phyloP scores from a whole-genome alignment of 306 rosid species.

The Styphnolobium japonicum region DNA sequence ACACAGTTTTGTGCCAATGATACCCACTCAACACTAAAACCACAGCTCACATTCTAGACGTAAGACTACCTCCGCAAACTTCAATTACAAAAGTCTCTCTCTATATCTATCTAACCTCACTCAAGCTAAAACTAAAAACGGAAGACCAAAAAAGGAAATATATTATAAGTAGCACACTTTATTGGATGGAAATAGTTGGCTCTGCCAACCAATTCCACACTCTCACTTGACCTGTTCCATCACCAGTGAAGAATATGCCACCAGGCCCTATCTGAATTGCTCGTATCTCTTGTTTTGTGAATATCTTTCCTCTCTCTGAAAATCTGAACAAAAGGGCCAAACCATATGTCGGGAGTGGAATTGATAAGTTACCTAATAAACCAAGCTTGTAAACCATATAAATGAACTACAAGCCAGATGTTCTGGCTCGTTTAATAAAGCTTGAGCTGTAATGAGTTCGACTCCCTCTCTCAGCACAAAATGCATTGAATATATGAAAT shows the following conservation, averaged over 20 bases:
- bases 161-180: not conserved
- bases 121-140: too few species aligned
- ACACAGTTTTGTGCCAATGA: constrained; percentile 20
- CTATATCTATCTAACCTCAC: too few species aligned
- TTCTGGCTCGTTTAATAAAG: too few species aligned
- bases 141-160: too few species aligned
- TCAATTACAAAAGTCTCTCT: constrained; percentile 30
- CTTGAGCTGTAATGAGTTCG: too few species aligned
- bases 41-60: constrained; percentile 23
- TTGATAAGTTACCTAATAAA: not conserved
- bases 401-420: not conserved
- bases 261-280: constrained; percentile 82
- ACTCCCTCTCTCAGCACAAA: too few species aligned
- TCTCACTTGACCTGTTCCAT: constrained; percentile 84
- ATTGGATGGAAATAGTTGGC: constrained; percentile 36
- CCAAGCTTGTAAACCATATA: not conserved
- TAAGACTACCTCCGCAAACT: constrained; percentile 34
- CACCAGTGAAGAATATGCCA: constrained; percentile 88
- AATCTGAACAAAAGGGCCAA: constrained; percentile 50
- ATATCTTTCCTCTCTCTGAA: constrained; percentile 87
- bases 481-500: too few species aligned
- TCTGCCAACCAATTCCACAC: constrained; percentile 81
- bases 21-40: constrained; percentile 30
- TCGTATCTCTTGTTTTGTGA: constrained; percentile 69
- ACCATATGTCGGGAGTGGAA: not conserved